Base-by-base conservation (phyloP, 2,329 filamentous ascomycete genomes). In the Trichoderma guizhouense region DNA sequence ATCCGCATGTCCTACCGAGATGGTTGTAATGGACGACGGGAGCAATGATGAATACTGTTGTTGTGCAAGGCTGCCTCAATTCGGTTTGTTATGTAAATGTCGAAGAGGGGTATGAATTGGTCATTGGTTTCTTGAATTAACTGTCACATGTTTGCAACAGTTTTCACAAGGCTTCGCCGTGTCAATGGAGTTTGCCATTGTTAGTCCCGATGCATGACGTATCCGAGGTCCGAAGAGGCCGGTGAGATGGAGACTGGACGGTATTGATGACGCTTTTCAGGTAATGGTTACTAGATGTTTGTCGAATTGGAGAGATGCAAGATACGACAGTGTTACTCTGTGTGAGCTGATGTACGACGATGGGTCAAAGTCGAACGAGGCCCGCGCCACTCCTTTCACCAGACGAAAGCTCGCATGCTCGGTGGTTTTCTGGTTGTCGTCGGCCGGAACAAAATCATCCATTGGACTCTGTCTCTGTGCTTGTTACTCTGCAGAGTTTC, bases 261-360 rank as follows among this genome's bases (percentile, higher is more conserved):
- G 36, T 43, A 43, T 47, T 24, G 62, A 32, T 24, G 43, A 24
- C 43, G 7, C 28, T 14, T 14, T 65, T 47, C n/a, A 34, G 21
- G 30, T 21, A n/a, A 5, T 18, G 14, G n/a, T 9, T 34, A 39
- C 26, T 34, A n/a, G 26, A 36, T 51, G 67, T 62, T 61, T 69
- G 39, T 61, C 21, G n/a, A 62, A n/a, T 30, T 28, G 47, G 55
- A 61, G 28, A 28, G 57, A 51, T 30, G 47, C 67, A 57, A 69
- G 30, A 34, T 58, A 62, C 43, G 55, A 61, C 39, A 61, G 55
- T 62, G 67, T 62, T 26, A 69, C 67, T 62, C 67, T 61, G 55
- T 62, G 57, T 69, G 67, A 69, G 67, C 67, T 69, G 67, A 69
- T 69, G 67, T 69, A 32, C 67, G 43, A 69, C 67, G 30, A 3